Conservation (phyloP, 2,329 filamentous ascomycete species). For the Gnomoniopsis smithogilvyi region DNA sequence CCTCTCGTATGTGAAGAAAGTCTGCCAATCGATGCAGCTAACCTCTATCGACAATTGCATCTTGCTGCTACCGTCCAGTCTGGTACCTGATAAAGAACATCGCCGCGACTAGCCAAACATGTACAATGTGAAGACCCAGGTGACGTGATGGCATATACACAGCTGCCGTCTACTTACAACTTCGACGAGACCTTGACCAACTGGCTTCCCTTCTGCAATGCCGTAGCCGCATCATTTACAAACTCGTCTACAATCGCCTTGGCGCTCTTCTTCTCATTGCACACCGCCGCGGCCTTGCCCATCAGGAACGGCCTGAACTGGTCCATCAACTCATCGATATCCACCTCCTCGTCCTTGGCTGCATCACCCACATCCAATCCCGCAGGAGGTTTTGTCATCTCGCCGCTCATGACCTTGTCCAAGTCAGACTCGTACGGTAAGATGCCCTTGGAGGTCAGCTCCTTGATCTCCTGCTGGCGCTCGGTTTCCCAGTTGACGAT, state of each 20-base stretch:
- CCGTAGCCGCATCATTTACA: constrained; percentile 73
- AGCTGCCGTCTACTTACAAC: constrained; percentile 48
- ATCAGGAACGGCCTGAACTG: constrained; percentile 89
- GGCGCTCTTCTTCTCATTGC: constrained; percentile 87
- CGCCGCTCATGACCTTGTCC: constrained; percentile 69
- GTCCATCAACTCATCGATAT: constrained; percentile 85
- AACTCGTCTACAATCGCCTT: constrained; percentile 95
- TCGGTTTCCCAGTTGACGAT: constrained; percentile 97
- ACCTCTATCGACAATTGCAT: too few relatives aligned
- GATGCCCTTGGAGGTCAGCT: constrained; percentile 82
- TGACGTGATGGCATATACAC: too few relatives aligned
- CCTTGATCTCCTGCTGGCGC: constrained; percentile 84
- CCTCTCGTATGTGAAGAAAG: too few relatives aligned
- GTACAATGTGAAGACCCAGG: too few relatives aligned
- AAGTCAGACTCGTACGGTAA: constrained; percentile 95
- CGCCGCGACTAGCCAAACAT: too few relatives aligned
- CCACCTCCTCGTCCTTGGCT: constrained; percentile 58
- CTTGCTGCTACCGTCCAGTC: too few relatives aligned
- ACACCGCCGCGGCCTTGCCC: constrained; percentile 93
- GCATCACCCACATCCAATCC: constrained; percentile 65
- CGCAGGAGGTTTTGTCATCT: constrained; percentile 62
- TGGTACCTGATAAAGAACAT: too few relatives aligned
- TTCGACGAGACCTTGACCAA: constrained; percentile 57
- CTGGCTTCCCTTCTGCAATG: constrained; percentile 66
- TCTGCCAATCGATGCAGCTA: too few relatives aligned